Conservation (phyloP, 441 rosid species). For the Populus trichocarpa region DNA sequence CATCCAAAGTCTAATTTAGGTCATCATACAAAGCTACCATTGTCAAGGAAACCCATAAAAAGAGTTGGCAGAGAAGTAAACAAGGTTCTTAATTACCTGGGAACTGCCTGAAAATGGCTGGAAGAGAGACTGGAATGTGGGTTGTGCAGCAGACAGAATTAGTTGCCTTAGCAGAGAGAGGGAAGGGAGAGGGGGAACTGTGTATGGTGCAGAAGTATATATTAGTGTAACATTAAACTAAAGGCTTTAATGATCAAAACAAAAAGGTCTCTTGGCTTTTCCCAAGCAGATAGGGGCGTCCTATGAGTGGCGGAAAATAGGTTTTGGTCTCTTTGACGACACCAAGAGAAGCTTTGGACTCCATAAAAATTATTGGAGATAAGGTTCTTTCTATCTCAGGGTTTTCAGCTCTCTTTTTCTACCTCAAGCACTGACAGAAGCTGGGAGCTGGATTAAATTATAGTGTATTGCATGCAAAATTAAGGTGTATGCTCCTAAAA, state of each 20-base stretch:
- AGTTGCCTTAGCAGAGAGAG: background rate
- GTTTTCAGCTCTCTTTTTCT: background rate
- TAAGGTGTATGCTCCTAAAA: background rate
- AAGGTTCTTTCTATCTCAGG: background rate
- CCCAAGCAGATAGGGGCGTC: constrained; percentile 71
- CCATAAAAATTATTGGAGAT: too few relatives aligned
- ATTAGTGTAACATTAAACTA: background rate
- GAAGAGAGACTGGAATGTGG: constrained; percentile 30
- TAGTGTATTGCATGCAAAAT: background rate
- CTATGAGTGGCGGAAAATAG: constrained; percentile 57
- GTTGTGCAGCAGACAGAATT: constrained; percentile 17
- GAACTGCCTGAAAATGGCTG: constrained; percentile 30
- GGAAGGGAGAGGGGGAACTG: background rate
- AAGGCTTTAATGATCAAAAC: background rate
- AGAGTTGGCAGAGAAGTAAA: constrained; percentile 4
- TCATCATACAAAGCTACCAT: background rate
- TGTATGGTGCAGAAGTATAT: background rate
- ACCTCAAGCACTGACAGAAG: background rate
- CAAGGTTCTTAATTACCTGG: constrained; percentile 31
- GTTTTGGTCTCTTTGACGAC: constrained; percentile 27
- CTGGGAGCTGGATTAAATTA: background rate
- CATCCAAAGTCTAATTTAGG: background rate
- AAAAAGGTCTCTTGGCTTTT: constrained; percentile 45
- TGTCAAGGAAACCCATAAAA: background rate
- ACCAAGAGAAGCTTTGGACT: too few relatives aligned